Evolutionary conservation across 495 filamentous ascomycete species (phyloP).

Genomic region (Talaromyces proteolyticus): DNA sequence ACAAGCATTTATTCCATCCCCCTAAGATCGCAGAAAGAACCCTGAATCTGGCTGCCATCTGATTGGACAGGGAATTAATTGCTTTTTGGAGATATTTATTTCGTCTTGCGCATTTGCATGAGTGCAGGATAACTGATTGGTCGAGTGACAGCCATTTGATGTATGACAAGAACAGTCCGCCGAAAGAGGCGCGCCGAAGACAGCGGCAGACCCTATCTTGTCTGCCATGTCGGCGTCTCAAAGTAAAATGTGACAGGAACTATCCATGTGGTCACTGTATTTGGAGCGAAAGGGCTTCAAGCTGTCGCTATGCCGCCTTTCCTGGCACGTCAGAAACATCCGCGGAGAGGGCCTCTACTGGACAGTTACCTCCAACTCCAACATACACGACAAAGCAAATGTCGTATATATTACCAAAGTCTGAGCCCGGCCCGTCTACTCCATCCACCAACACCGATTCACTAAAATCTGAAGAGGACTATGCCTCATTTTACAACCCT

Average conservation of each 20-base stretch:
- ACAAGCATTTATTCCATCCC: too few relatives aligned
- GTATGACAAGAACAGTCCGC: not conserved
- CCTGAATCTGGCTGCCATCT: too few relatives aligned
- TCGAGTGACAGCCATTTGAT: not conserved
- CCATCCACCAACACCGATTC: not conserved
- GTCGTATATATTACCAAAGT: not conserved
- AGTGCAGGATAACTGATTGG: not conserved
- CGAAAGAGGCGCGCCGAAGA: slow-evolving; percentile 3
- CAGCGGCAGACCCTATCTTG: slow-evolving; percentile 7
- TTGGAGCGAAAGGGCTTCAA: slow-evolving; percentile 5
- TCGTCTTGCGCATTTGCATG: too few relatives aligned
- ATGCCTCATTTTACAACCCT: not conserved
- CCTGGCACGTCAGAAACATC: too few relatives aligned
- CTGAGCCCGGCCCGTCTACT: not conserved
- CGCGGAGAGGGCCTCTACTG: not conserved
- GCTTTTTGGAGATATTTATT: too few relatives aligned
- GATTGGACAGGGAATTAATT: too few relatives aligned
- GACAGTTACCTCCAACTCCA: not conserved
- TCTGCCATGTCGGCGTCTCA: slow-evolving; percentile 6
- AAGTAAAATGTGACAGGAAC: slow-evolving; percentile 6
- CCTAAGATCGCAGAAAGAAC: too few relatives aligned
- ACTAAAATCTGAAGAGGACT: not conserved
- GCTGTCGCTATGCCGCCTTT: slow-evolving; percentile 3
- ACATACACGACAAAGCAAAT: not conserved
- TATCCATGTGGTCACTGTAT: slow-evolving; percentile 4